These are phyloP conservation scores for Phytophthora melonis DNA, from an alignment of 352 stramenopile genomes.

Conservation along the genomic window DNA sequence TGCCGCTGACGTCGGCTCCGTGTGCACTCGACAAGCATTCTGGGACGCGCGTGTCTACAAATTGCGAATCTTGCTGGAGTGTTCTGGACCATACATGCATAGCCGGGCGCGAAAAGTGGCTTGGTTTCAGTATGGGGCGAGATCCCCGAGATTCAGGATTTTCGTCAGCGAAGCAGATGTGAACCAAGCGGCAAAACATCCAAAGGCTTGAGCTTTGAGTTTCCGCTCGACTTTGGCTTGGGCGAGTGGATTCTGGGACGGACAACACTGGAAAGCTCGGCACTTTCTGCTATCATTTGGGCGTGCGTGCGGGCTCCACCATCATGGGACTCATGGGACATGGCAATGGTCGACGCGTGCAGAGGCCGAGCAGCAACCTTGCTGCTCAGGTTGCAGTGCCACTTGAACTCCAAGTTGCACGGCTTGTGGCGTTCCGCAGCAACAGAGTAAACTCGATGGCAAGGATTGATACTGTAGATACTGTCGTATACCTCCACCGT, in stretches of 20 bases:
- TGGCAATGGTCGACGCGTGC: background rate
- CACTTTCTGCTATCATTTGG: conserved; percentile 27
- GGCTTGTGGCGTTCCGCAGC: background rate
- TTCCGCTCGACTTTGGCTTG: background rate
- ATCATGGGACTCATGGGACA: conserved; percentile 38
- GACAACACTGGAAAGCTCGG: conserved; percentile 2
- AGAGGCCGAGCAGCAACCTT: conserved; percentile 12
- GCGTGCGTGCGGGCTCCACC: conserved; percentile 31
- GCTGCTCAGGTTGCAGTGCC: conserved; percentile 7
- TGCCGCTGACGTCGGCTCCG: conserved; percentile 8
- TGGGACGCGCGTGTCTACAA: conserved; percentile 23
- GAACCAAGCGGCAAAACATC: conserved; percentile 16
- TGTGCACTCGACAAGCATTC: conserved; percentile 29
- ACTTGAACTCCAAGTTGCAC: background rate
- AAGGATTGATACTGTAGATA: background rate
- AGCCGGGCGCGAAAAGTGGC: background rate
- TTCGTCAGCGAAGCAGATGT: conserved; percentile 7
- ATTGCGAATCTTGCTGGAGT: conserved; percentile 24
- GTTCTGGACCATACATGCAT: conserved; percentile 22
- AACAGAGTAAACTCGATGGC: background rate
- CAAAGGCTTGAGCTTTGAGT: background rate
- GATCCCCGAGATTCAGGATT: conserved; percentile 22
- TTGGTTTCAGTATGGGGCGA: conserved; percentile 26
- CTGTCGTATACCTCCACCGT: background rate
- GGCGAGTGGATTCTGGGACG: conserved; percentile 6